phyloP scores from a whole-genome alignment of 768 basidiomycete genomes.

The Suillus americanus region DNA sequence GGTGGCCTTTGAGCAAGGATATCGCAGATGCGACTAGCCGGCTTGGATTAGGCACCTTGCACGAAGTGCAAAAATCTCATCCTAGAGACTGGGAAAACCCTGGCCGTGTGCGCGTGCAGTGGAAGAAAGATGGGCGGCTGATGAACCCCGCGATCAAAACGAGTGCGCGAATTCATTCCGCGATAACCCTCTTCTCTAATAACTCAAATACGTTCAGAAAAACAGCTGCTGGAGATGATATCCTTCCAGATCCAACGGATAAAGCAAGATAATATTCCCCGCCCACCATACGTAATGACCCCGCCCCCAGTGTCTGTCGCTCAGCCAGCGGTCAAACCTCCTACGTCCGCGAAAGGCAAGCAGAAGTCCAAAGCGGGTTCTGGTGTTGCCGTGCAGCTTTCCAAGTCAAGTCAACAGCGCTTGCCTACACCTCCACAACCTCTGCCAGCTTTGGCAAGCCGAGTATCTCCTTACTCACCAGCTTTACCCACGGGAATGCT shows the following conservation, averaged over 20 bases:
- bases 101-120: constrained; percentile 89
- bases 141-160: constrained; percentile 71
- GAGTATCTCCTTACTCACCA: constrained; percentile 81
- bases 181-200: not conserved
- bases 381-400: constrained; percentile 26
- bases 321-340: constrained; percentile 30
- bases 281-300: constrained; percentile 54
- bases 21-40: constrained; percentile 82
- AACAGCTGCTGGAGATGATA: constrained; percentile 75
- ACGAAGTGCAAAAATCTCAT: constrained; percentile 89
- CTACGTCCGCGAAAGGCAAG: constrained; percentile 47
- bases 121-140: constrained; percentile 76
- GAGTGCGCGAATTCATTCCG: constrained; percentile 48
- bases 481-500: constrained; percentile 74
- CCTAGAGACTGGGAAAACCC: constrained; percentile 99
- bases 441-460: constrained; percentile 65
- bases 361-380: constrained; percentile 48
- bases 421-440: constrained; percentile 78
- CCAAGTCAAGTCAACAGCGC: constrained; percentile 38
- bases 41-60: constrained; percentile 77
- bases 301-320: constrained; percentile 28
- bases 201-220: constrained; percentile 48
- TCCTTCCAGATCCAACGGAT: constrained; percentile 68
- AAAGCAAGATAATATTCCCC: constrained; percentile 71
- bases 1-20: constrained; percentile 95